Percentiles rank a stretch among this genome's conserved stretches.
These are phyloP conservation scores for Cordyceps tenuipes DNA, from an alignment of 2,329 filamentous ascomycete species.

Conservation along the genomic window DNA sequence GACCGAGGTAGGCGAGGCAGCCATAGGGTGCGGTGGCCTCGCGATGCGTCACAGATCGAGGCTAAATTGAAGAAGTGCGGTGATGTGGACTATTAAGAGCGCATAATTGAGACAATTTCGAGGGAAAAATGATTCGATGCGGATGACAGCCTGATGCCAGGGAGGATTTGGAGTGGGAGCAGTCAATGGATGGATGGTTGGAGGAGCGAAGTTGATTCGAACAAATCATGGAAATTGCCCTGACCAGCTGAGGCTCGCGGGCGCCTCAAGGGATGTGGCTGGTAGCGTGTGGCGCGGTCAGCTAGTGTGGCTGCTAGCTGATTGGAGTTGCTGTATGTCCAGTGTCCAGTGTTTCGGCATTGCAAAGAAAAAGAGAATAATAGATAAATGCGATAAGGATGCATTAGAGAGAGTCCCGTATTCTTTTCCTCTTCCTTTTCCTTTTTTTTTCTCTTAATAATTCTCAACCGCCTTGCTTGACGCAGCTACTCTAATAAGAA, in stretches of 20 bases:
- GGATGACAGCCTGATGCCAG: neutral
- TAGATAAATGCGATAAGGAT: neutral
- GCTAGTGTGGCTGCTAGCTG: neutral
- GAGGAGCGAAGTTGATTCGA: neutral
- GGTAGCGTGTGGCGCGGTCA: conserved; percentile 1
- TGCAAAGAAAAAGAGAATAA: neutral
- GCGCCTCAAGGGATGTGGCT: conserved; percentile 8
- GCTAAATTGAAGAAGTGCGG: conserved; percentile 4
- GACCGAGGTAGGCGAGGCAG: conserved; percentile 32
- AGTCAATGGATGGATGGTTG: conserved; percentile 1
- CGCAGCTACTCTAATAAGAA: neutral
- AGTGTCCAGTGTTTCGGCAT: neutral
- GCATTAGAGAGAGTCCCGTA: neutral
- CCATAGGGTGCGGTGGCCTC: conserved; percentile 21
- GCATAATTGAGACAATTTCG: neutral
- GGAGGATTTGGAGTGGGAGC: neutral
- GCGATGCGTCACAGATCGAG: conserved; percentile 6
- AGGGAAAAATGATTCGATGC: neutral
- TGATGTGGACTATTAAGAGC: conserved; percentile 1
- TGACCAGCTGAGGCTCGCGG: conserved; percentile 1
- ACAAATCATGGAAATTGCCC: conserved; percentile 2
- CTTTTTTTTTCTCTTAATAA: neutral
- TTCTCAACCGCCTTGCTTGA: neutral
- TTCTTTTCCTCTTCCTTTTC: neutral
- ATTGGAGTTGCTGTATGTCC: neutral